Base-by-base conservation (phyloP, 352 stramenopile genomes). In the Phytophthora agathidicida region DNA sequence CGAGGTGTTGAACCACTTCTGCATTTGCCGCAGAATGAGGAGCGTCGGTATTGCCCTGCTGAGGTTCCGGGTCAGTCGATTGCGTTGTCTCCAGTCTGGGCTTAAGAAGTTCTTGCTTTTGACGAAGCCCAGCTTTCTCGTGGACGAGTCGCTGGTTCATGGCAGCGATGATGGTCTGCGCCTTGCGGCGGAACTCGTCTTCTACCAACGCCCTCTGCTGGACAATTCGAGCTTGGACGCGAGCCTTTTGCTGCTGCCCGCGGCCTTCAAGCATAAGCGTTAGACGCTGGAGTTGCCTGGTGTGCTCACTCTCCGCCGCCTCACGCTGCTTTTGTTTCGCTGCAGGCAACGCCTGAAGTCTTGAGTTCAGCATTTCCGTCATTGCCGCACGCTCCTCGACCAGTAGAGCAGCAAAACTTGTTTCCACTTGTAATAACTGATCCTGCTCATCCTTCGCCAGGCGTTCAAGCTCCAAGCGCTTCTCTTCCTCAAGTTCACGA, bases 141-240 rank as follows among this genome's bases (percentile, higher is more conserved):
- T 83, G 73, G 5, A 73, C 52, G 2, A 90, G 41, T 2, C 69
- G 65, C 37, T 88, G 68, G 47, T 73, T 68, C 71, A 83, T 86
- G 16, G 72, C 75, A 11, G 79, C 70, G 4, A 60, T 55, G 22
- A 86, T 63, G 10, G 79, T 71, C 35, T 86, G 58, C 7, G 63
- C 56, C 44, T 86, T 88, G 7, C 75, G 73, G 1, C 60, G 42
- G 24, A 69, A 86, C 38, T 88, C 80, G 16, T 88, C 63, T 43
- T 87, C 75, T n/a, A 88, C 27, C 43, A 80, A 32, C 8, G 42
- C 32, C 1, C 46, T 50, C 20, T 72, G 60, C 50, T 74, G 71
- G 2, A 38, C 53, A 6, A 59, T 53, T 0, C 60, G 45, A 39
- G 37, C 43, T 30, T 41, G 48, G 17, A 83, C 49, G 0, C 68